A percentile compares a stretch with the other conserved stretches of the same genome.
phyloP scores from a whole-genome alignment of 805 yeast species.

The Komagataella pseudopastoris region DNA sequence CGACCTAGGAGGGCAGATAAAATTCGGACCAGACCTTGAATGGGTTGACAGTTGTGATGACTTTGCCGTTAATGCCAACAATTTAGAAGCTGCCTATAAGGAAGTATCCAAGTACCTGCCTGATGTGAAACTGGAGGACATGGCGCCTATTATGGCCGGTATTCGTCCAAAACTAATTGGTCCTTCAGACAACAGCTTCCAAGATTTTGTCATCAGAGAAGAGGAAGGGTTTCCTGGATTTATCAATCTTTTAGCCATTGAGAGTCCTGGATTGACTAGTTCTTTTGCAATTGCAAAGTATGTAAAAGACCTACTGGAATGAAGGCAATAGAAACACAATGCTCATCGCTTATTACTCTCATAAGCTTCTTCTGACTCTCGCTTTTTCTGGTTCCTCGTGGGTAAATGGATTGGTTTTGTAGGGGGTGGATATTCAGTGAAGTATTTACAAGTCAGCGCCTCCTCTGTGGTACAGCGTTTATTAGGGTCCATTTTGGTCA shows the following conservation, averaged over 20 bases:
- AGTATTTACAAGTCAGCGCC: conserved; percentile 56
- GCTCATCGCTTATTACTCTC: conserved; percentile 4
- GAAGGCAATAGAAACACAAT: conserved; percentile 3
- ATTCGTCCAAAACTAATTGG: conserved; percentile 67
- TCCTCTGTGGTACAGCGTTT: conserved; percentile 49
- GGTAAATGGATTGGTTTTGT: conserved; percentile 59
- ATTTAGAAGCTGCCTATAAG: conserved; percentile 38
- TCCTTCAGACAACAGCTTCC: conserved; percentile 31
- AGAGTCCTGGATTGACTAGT: conserved; percentile 82
- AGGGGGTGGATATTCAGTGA: conserved; percentile 62
- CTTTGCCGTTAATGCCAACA: conserved; percentile 31
- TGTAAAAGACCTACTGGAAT: conserved; percentile 26
- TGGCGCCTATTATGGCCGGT: conserved; percentile 65
- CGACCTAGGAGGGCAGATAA: conserved; percentile 65
- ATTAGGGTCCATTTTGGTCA: conserved; percentile 73
- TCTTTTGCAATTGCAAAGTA: conserved; percentile 73
- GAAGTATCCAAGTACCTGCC: conserved; percentile 58
- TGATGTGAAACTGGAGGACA: conserved; percentile 29
- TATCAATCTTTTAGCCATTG: conserved; percentile 70
- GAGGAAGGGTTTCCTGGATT: conserved; percentile 69
- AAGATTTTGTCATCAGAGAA: conserved; percentile 62
- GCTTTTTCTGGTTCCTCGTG: conserved; percentile 10
- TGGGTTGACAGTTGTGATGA: conserved; percentile 46
- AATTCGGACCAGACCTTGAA: conserved; percentile 84
- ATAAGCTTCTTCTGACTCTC: conserved; percentile 8